phyloP scores from a whole-genome alignment of 208 protist genomes.

The Plasmodiophora brassicae region DNA sequence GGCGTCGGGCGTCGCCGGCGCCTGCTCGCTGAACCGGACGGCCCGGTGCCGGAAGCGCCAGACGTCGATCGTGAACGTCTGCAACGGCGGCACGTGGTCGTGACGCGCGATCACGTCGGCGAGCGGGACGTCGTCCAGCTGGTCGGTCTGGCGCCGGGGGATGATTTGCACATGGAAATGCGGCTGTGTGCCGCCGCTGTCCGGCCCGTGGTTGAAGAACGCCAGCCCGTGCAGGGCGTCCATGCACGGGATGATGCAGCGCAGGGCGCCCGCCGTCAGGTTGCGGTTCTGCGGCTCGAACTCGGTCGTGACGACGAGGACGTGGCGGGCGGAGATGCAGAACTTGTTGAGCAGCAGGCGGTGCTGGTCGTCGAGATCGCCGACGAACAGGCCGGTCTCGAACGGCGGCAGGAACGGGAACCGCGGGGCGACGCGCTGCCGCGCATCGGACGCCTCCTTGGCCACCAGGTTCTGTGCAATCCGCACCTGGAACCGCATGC shows the following conservation, averaged over 20 bases:
- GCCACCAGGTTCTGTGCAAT: not conserved
- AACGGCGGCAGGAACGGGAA: constrained; percentile 30
- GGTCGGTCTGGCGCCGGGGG: not conserved
- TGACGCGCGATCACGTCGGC: not conserved
- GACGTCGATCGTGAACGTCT: not conserved
- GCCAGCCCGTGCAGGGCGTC: not conserved
- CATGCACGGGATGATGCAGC: not conserved
- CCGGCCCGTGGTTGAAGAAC: not conserved
- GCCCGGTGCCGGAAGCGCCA: not conserved
- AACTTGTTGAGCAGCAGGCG: constrained; percentile 31
- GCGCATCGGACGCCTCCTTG: not conserved
- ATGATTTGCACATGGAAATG: constrained; percentile 30
- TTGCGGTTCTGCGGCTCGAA: not conserved
- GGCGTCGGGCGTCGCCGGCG: not conserved
- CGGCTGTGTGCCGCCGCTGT: constrained; percentile 12
- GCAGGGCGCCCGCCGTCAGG: not conserved
- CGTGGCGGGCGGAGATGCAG: not conserved
- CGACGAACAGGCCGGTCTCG: not conserved
- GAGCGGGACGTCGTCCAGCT: not conserved
- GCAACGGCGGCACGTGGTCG: too few relatives aligned
- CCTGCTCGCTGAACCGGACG: not conserved
- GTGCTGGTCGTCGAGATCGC: not conserved
- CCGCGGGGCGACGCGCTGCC: not conserved
- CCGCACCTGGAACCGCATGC: too few relatives aligned
- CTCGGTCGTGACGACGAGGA: constrained; percentile 12